Evolutionary conservation across 2,329 filamentous ascomycete species (phyloP), one percentile per base, ranked within the genome.

Genomic region (Colletotrichum zoysiae): DNA sequence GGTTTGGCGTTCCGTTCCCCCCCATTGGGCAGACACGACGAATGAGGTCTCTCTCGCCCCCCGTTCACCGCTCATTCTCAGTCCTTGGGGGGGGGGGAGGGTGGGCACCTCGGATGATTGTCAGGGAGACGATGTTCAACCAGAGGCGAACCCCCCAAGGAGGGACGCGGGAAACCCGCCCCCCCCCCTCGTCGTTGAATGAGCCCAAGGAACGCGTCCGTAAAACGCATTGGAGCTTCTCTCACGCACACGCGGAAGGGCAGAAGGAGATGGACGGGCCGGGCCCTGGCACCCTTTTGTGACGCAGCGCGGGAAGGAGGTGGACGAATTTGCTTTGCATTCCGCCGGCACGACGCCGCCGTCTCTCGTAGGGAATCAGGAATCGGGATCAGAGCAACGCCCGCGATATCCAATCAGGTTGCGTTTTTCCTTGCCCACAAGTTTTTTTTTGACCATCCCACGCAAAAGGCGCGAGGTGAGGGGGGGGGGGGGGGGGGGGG

Each of bases 21-120:
- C 51, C 26, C 5, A 65, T 65, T 57, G 23, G 60, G 53, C 33
- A 7, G 40, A 35, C 11, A 46, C 30, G 61, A 40, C 65, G 65
- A 64, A 60, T 55, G 53, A 23, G 44, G n/a, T 35, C 68, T 51
- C 23, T 44, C 20, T 56, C 57, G 6, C 18, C 40, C 40, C 18
- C 55, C 30, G 16, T 14, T 69, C 69, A 69, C 69, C 69, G 69
- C 69, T 71, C 53, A 69, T 69, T 64, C 59, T 46, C 12, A 23
- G 20, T 20, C 16, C 20, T 30, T 18, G 14, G 5, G 14, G 40
- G 40, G 11, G 9, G 40, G 14, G 12, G 40, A 11, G 18, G 20
- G 18, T 5, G 20, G 18, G 11, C 35, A 48, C 30, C 38, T 42
- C n/a, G 30, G 14, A 48, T 55, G 65, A 59, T 46, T 64, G 38